phyloP scores from a whole-genome alignment of 306 rosid species.

The Hippophae rhamnoides region DNA sequence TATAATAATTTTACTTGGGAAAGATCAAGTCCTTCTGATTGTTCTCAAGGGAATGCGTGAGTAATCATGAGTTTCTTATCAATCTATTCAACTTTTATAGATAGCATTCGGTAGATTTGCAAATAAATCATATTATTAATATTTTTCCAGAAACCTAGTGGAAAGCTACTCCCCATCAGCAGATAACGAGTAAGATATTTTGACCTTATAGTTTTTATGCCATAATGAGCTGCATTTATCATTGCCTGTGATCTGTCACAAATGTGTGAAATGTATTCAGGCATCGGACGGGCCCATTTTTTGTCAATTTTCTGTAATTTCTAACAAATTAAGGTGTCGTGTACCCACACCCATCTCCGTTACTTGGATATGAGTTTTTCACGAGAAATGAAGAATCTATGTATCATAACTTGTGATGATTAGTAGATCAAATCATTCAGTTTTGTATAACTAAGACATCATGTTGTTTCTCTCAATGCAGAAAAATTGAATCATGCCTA shows the following conservation, averaged over 20 bases:
- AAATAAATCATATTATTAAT: background rate
- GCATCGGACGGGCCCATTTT: too few relatives aligned
- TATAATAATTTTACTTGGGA: constrained; percentile 73
- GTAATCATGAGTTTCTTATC: constrained; percentile 23
- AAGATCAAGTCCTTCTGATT: constrained; percentile 53
- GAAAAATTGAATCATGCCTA: constrained; percentile 53
- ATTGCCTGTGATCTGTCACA: constrained; percentile 13
- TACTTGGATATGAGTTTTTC: too few relatives aligned
- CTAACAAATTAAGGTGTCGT: too few relatives aligned
- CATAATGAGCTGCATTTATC: constrained; percentile 5
- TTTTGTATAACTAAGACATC: constrained; percentile 3
- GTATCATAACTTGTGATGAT: too few relatives aligned
- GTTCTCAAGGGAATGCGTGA: constrained; percentile 69
- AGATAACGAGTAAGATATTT: constrained; percentile 42
- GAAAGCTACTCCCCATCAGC: constrained; percentile 68
- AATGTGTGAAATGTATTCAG: background rate
- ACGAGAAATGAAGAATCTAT: too few relatives aligned
- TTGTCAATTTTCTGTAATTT: too few relatives aligned
- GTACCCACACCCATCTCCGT: too few relatives aligned
- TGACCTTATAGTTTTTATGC: constrained; percentile 3
- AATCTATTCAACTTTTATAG: constrained; percentile 1
- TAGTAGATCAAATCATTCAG: background rate
- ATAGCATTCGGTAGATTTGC: constrained; percentile 1
- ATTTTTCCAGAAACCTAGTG: constrained; percentile 60
- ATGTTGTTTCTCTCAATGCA: constrained; percentile 20